Evolutionary conservation across 129 eudicot species (phyloP), one percentile per base, ranked within the genome.

Genomic region (Artemisia tridentata): DNA sequence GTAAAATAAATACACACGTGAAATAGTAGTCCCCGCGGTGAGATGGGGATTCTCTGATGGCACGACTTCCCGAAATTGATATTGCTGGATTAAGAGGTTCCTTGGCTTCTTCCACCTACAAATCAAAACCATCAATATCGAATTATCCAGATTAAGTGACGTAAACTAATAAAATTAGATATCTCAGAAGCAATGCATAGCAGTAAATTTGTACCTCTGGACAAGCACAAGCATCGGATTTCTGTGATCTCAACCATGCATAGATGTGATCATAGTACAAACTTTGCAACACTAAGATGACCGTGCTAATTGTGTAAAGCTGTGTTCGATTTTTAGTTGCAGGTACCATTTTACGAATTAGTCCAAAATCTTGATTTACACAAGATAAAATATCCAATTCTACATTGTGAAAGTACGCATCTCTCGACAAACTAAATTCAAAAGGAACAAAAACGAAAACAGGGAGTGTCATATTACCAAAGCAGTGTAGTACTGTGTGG

Each of bases 401-500:
- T 25, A 74, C 58, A 65, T 56, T 75, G 52, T 34, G 46, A 66
- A 66, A 72, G 17, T 15, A 23, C n/a, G 25, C 49, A 25, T 60
- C 4, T 15, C 5, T 45, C n/a, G 11, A 48, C 13, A 14, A 62
- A 16, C 25, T 27, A 68, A 29, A 29, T 29, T 7, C 12, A 57
- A 41, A 27, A 50, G 5, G 41, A 25, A 41, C 7, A 54, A 17
- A 17, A 61, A 51, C 12, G 11, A 19, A 8, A 29, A 51, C 6
- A 13, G 54, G 20, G 18, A 16, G n/a, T 62, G 45, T 18, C 29
- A 60, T 5, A 16, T 60, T 72, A 89, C 92, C 89, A 81, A 0
- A 49, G 92, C 96, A 46, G 96, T 89, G 79, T 89, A 89, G 63
- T 68, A 84, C 69, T 89, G 96, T 70, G 92, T 89, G 8, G 96